These are phyloP conservation scores for Sistotremastrum niveocremeum DNA, from an alignment of 768 basidiomycete genomes.

Conservation along the genomic window DNA sequence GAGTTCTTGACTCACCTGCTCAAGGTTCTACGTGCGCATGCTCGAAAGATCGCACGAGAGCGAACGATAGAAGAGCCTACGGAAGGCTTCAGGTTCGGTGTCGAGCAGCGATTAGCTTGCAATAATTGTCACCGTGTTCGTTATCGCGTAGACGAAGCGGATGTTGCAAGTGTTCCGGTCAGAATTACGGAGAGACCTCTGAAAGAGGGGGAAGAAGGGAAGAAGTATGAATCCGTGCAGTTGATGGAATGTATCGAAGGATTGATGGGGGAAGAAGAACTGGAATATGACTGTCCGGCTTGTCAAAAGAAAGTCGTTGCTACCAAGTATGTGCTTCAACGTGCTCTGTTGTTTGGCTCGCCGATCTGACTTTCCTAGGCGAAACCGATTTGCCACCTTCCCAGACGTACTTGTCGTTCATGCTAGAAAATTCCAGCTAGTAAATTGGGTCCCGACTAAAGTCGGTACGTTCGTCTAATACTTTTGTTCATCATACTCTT, in stretches of 20 bases:
- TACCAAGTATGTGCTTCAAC: conserved; percentile 41
- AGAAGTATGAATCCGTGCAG: conserved; percentile 49
- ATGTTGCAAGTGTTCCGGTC: conserved; percentile 71
- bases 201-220: conserved; percentile 40
- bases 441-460: conserved; percentile 95
- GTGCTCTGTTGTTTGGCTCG: background rate
- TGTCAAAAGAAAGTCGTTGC: conserved; percentile 62
- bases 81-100: conserved; percentile 60
- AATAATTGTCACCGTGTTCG: conserved; percentile 63
- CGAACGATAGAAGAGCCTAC: conserved; percentile 49
- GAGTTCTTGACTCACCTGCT: conserved; percentile 84
- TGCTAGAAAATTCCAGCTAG: conserved; percentile 86
- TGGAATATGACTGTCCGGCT: conserved; percentile 72
- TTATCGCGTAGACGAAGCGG: conserved; percentile 64
- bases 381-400: conserved; percentile 68
- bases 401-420: conserved; percentile 83
- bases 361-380: conserved; percentile 28
- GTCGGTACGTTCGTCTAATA: conserved; percentile 42
- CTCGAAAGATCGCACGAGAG: conserved; percentile 31
- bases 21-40: conserved; percentile 54
- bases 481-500: background rate
- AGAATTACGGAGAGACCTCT: conserved; percentile 17
- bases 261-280: conserved; percentile 41
- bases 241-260: conserved; percentile 49
- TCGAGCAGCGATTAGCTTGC: conserved; percentile 85